phyloP scores from a whole-genome alignment of 2,329 filamentous ascomycete genomes.

The Alternaria tenuissima region DNA sequence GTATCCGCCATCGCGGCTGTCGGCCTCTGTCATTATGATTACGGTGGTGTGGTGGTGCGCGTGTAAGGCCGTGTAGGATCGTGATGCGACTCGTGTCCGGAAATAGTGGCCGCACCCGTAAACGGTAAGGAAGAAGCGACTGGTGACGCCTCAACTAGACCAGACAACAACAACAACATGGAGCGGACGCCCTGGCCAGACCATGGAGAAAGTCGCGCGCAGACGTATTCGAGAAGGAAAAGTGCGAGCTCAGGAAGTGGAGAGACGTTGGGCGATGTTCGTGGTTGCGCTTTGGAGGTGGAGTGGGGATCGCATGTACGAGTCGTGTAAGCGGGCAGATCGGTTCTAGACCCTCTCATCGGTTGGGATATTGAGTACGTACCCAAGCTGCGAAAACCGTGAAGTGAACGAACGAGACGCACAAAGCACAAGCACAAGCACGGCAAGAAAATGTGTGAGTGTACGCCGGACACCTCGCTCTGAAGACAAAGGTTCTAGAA shows the following conservation, averaged over 20 bases:
- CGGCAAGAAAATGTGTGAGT: slow-evolving; percentile 2
- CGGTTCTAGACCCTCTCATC: slow-evolving; percentile 28
- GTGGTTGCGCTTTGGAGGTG: slow-evolving; percentile 16
- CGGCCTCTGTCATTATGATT: slow-evolving; percentile 32
- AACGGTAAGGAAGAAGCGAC: background rate
- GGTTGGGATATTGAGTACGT: background rate
- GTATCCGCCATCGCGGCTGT: slow-evolving; percentile 36
- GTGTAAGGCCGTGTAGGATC: background rate
- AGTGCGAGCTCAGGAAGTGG: slow-evolving; percentile 8
- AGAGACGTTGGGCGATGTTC: slow-evolving; percentile 15
- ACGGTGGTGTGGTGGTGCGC: slow-evolving; percentile 7
- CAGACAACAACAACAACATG: slow-evolving; percentile 4
- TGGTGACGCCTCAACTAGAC: slow-evolving; percentile 9
- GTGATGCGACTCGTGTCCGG: slow-evolving; percentile 2
- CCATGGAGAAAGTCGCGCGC: slow-evolving; percentile 9
- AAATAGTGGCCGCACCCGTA: background rate
- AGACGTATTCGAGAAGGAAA: background rate
- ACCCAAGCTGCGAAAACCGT: background rate
- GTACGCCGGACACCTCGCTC: slow-evolving; percentile 9
- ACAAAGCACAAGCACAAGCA: slow-evolving; percentile 12
- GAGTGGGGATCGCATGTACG: slow-evolving; percentile 20
- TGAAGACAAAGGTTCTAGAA: slow-evolving; percentile 26
- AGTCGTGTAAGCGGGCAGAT: slow-evolving; percentile 26
- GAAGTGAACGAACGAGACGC: background rate
- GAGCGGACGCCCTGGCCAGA: background rate